Base-by-base conservation (phyloP, 345 rosid species). In the Eucalyptus polyanthemos region DNA sequence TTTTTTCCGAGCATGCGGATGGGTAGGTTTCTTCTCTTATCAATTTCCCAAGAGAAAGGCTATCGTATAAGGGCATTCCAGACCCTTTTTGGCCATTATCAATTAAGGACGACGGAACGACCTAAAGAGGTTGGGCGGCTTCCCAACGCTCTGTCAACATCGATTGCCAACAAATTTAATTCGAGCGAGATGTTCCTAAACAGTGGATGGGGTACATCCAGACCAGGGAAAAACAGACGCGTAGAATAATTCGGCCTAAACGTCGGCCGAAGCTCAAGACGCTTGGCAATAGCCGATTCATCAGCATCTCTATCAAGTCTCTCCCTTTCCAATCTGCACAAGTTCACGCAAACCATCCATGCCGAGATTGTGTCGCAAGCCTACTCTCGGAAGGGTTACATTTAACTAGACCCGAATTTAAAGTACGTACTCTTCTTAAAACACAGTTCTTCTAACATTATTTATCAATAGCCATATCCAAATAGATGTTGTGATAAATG, bases 381-480 rank as follows among this genome's bases (percentile, higher is more conserved):
- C 17, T 14, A 15, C 8, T 65, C 76, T 14, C 6, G 6, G 1
- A n/a, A 65, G 72, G 37, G 31, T 65, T 65, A n/a, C 72, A 65
- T n/a, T 65, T 65, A n/a, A 65, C n/a, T 65, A 14, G 76, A n/a
- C 37, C 21, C 0, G 19, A n/a, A 65, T 65, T n/a, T 65, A 65
- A 14, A 14, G 21, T 0, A 14, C 3, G 1, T 1, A n/a, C 37
- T n/a, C 19, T 65, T 65, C 3, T 14, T 65, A 31, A 65, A 65
- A 65, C 11, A 14, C 10, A 3, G 7, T 60, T 27, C 4, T 60
- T 0, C 1, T 62, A 29, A 13, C 8, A 29, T 4, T 0, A 62
- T 29, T 13, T 29, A 62, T 4, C 31, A 62, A 27, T 60, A 25
- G 31, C 0, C 69, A 62, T 62, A 27, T 62, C 34, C 1, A 29